Evolutionary conservation across 331 rosid genomes (phyloP).

Genomic region (Rhamnella rubrinervis): DNA sequence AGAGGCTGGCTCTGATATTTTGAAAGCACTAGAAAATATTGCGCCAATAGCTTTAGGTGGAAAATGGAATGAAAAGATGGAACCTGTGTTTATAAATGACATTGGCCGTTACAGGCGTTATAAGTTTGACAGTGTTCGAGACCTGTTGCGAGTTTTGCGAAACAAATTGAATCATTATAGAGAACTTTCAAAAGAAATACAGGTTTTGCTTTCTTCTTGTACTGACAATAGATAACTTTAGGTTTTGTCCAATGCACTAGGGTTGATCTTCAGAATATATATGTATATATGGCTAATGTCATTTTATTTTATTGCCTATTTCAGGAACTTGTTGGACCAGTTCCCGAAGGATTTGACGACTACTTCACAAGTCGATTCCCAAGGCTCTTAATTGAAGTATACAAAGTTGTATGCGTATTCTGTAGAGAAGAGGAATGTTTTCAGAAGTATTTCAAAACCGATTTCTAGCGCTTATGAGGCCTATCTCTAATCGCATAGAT

Average conservation of each 20-base stretch:
- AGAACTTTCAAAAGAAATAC: constrained; percentile 77
- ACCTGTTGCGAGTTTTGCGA: constrained; percentile 79
- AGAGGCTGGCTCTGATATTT: constrained; percentile 40
- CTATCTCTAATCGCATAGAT: constrained; percentile 4
- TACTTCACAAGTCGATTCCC: constrained; percentile 62
- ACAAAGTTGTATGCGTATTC: constrained; percentile 30
- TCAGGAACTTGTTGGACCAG: constrained; percentile 67
- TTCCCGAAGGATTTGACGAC: constrained; percentile 61
- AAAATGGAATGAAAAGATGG: constrained; percentile 81
- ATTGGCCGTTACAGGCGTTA: constrained; percentile 74
- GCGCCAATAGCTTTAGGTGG: constrained; percentile 59
- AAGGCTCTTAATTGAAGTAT: constrained; percentile 45
- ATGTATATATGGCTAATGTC: background rate
- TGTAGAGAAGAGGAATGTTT: constrained; percentile 45
- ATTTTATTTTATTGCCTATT: constrained; percentile 16
- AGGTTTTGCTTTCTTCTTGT: constrained; percentile 43
- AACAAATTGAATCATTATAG: constrained; percentile 81
- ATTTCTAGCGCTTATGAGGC: constrained; percentile 16
- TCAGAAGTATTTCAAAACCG: constrained; percentile 29
- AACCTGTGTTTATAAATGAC: constrained; percentile 51
- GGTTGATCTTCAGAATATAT: no score
- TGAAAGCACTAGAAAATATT: constrained; percentile 56
- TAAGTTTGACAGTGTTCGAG: constrained; percentile 73
- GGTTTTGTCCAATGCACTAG: no score
- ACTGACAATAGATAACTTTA: background rate